These are phyloP conservation scores for Fraxinus pennsylvanica DNA, from an alignment of 257 asterid genomes.

Conservation along the genomic window DNA sequence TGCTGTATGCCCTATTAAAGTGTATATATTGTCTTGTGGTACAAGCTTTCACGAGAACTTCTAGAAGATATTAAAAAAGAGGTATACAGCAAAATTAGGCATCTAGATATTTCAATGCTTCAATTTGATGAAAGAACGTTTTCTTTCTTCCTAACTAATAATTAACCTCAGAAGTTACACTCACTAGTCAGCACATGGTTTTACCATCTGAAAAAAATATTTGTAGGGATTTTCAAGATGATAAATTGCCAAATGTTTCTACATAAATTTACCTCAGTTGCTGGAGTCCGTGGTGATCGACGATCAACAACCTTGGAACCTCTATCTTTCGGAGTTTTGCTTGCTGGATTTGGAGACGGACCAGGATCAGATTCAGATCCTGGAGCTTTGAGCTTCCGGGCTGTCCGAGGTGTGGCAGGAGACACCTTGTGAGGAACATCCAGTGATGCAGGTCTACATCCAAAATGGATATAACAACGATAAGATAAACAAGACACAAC, in stretches of 20 bases:
- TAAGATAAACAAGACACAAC: neutral
- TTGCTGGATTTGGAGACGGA: constrained; percentile 53
- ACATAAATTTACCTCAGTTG: constrained; percentile 50
- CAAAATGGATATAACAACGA: neutral
- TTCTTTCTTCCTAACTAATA: neutral
- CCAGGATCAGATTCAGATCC: constrained; percentile 47
- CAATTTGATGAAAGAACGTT: neutral
- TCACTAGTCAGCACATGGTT: neutral
- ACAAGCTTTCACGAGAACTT: too few species aligned
- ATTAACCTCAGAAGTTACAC: neutral
- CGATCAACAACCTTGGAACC: constrained; percentile 66
- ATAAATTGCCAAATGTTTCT: neutral
- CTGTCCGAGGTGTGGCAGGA: constrained; percentile 48
- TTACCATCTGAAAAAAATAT: neutral
- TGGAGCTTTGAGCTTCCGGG: constrained; percentile 49
- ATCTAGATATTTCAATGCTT: neutral
- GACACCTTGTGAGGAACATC: constrained; percentile 63
- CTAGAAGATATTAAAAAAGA: too few species aligned
- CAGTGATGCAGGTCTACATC: constrained; percentile 50
- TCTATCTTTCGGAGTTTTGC: constrained; percentile 63
- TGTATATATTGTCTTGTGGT: neutral
- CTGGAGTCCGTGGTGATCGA: constrained; percentile 67
- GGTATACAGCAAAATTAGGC: neutral
- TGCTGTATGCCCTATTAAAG: neutral
- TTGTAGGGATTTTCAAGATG: neutral